Evolutionary conservation across 208 protist genomes (phyloP).

Genomic region (Leishmania gerbilli): DNA sequence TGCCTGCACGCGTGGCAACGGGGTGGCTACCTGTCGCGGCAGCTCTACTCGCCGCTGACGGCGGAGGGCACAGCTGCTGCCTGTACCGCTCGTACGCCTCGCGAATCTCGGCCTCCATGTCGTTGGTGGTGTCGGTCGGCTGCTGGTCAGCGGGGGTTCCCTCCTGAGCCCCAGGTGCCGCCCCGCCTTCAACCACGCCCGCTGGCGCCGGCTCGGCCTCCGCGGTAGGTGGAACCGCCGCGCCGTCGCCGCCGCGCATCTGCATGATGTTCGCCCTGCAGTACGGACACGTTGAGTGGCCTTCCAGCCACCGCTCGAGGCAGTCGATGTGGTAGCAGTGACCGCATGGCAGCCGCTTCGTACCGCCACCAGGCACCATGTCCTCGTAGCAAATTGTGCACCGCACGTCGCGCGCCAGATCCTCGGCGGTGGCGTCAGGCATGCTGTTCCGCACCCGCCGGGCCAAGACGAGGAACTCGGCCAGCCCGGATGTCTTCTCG

Average conservation of each 20-base stretch:
- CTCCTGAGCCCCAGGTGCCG: neutral
- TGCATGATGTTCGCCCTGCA: conserved; percentile 68
- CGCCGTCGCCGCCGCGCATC: conserved; percentile 10
- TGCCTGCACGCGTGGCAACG: neutral
- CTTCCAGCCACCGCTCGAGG: conserved; percentile 78
- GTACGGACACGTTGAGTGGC: conserved; percentile 83
- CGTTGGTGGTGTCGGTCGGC: neutral
- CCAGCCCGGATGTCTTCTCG: conserved; percentile 37
- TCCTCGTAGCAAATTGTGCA: conserved; percentile 91
- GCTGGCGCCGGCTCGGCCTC: conserved; percentile 3
- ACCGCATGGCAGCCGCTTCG: conserved; percentile 75
- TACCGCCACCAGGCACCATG: conserved; percentile 44
- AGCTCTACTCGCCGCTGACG: neutral
- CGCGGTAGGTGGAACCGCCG: neutral
- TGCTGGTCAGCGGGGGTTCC: neutral
- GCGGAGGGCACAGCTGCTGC: conserved; percentile 5
- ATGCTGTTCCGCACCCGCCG: conserved; percentile 34
- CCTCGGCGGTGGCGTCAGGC: conserved; percentile 50
- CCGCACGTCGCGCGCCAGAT: conserved; percentile 54
- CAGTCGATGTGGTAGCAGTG: conserved; percentile 88
- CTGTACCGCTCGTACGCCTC: conserved; percentile 39
- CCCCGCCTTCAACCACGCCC: conserved; percentile 3
- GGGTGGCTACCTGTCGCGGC: neutral
- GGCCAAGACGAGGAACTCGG: conserved; percentile 47
- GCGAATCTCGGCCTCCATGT: conserved; percentile 27